Evolutionary conservation across 1,284 basidiomycete genomes (phyloP).

Genomic region (Sanguinoderma infundibulare): DNA sequence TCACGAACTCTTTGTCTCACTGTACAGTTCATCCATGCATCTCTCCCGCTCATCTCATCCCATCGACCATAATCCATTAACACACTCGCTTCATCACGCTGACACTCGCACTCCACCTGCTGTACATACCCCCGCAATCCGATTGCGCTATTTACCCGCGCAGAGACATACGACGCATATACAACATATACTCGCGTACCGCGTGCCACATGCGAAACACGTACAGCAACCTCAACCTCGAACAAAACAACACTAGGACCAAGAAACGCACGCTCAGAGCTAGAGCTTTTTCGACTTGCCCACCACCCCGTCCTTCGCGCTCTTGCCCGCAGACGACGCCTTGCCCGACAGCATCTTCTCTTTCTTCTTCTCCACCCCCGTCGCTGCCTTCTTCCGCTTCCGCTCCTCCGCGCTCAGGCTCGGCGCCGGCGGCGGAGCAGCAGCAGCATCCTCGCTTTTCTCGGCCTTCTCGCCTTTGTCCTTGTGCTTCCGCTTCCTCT

Average conservation of each 20-base stretch:
- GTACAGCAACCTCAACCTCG: not conserved
- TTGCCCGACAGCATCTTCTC: slow-evolving; percentile 50
- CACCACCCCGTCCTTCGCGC: slow-evolving; percentile 56
- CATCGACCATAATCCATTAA: too few species aligned
- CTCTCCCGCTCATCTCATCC: not conserved
- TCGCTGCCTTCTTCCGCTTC: slow-evolving; percentile 57
- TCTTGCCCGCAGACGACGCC: slow-evolving; percentile 43
- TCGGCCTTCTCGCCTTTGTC: slow-evolving; percentile 8
- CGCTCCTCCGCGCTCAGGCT: slow-evolving; percentile 33
- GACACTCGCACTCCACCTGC: not conserved
- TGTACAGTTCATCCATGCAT: not conserved
- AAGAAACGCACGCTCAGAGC: slow-evolving; percentile 1
- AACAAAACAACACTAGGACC: not conserved
- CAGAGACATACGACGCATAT: not conserved
- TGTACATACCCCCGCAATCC: not conserved
- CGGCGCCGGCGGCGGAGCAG: slow-evolving; percentile 9
- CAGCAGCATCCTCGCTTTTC: not conserved
- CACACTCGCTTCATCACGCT: not conserved
- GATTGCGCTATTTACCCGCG: not conserved
- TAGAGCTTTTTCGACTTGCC: slow-evolving; percentile 40
- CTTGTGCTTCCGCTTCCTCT: slow-evolving; percentile 30
- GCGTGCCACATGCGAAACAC: not conserved
- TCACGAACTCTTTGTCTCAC: not conserved
- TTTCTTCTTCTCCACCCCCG: slow-evolving; percentile 56
- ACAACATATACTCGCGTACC: not conserved